Evolutionary conservation across 345 rosid species (phyloP).

Genomic region (Euclidium syriacum): DNA sequence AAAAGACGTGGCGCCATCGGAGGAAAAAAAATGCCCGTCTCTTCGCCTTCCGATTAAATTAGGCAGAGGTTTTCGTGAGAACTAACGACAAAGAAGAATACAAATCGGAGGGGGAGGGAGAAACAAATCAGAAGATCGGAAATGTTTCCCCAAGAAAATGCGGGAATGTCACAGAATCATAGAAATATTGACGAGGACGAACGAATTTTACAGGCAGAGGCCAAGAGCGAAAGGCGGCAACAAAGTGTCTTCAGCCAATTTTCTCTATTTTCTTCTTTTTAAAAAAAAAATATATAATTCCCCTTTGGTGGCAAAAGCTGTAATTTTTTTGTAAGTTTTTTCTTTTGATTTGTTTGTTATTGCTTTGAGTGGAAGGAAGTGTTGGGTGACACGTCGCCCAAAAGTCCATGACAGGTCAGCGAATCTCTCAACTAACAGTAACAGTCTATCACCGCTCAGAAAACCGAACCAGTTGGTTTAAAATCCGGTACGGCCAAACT

Average conservation of each 20-base stretch:
- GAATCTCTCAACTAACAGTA: conserved; percentile 19
- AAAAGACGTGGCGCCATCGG: conserved; percentile 67
- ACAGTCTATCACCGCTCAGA: neutral
- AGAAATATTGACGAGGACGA: neutral
- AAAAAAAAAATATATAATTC: too few species aligned
- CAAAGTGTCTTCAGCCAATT: neutral
- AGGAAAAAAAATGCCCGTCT: neutral
- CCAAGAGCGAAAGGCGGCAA: conserved; percentile 37
- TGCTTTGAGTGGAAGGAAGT: conserved; percentile 11
- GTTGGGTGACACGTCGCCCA: conserved; percentile 26
- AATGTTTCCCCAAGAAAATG: conserved; percentile 26
- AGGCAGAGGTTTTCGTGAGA: neutral
- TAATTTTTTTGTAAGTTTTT: neutral
- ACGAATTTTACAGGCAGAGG: conserved; percentile 30
- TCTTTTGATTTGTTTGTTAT: neutral
- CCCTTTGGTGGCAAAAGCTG: conserved; percentile 9
- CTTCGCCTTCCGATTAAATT: conserved; percentile 15
- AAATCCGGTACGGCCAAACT: neutral
- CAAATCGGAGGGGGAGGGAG: conserved; percentile 1
- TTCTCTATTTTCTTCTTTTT: neutral
- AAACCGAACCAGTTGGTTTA: neutral
- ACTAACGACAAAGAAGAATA: neutral
- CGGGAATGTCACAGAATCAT: conserved; percentile 3
- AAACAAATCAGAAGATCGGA: conserved; percentile 5
- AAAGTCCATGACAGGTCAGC: conserved; percentile 16